Percentiles rank a stretch among this genome's conserved stretches.
phyloP scores from a whole-genome alignment of 116 monocot species.

The Phalaenopsis hybrid region DNA sequence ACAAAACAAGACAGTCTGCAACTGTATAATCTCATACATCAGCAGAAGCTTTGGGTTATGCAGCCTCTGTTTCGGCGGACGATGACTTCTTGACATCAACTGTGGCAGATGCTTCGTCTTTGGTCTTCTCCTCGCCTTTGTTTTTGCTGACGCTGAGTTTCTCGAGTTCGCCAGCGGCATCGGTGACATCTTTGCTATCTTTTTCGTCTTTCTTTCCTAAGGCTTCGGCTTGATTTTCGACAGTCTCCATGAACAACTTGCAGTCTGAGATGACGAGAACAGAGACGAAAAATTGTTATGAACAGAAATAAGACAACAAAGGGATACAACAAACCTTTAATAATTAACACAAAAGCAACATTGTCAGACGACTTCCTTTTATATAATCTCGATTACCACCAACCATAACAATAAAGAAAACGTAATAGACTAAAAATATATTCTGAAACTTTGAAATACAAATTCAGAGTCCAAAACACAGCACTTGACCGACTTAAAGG shows the following conservation, averaged over 20 bases:
- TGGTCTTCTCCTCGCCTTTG: neutral
- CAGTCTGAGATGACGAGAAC: conserved; percentile 1
- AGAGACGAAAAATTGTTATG: too few species aligned
- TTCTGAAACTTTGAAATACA: too few species aligned
- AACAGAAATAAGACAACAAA: neutral
- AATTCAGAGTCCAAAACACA: too few species aligned
- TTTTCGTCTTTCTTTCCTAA: conserved; percentile 6
- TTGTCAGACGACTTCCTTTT: too few species aligned
- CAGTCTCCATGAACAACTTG: conserved; percentile 17
- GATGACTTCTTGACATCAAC: neutral
- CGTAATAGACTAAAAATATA: too few species aligned
- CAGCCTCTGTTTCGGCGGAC: neutral
- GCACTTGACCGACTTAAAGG: too few species aligned
- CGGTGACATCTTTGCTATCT: conserved; percentile 13
- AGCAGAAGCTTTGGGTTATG: neutral
- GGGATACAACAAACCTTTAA: neutral
- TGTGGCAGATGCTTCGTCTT: neutral
- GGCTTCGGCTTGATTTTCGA: conserved; percentile 7
- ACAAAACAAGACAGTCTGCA: too few species aligned
- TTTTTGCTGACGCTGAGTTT: conserved; percentile 6
- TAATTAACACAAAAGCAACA: neutral
- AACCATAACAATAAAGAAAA: too few species aligned
- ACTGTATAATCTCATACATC: too few species aligned
- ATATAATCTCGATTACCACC: too few species aligned
- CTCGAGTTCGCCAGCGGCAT: conserved; percentile 6